Base-by-base conservation (phyloP, 805 yeast genomes). In the Monosporozyma servazzii region DNA sequence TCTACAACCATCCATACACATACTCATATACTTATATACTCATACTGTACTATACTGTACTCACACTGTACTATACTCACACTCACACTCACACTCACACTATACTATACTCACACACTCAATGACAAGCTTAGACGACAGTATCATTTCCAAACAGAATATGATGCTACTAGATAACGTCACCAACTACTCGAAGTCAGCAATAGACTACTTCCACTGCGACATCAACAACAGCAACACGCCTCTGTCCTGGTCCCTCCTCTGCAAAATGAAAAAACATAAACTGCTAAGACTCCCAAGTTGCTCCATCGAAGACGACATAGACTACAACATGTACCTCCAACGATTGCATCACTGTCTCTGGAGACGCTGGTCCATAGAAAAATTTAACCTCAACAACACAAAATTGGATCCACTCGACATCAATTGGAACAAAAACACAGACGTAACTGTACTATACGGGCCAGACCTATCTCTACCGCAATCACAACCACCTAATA, bases 331-430 rank as follows among this genome's bases (percentile, higher is more conserved):
- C n/a, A 54, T 60, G 49, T 70, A 71, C 50, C 55, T 70, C 36
- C 55, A 63, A 30, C 69, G 95, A 47, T 71, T 86, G 45, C 90
- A 86, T 62, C 86, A 86, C 61, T 91, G 96, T 15, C 76, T 87
- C 48, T 91, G 97, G 97, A 77, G 98, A 63, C 88, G 96, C 18
- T 91, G 97, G 97, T 85, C 91, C 13, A 89, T 90, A 69, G 75
- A 86, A 48, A 78, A 84, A 58, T 76, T 78, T 56, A 74, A 80
- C 27, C 68, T 82, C 45, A 65, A 71, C 29, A 73, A 80, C 13
- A 10, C 27, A 2, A 88, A 95, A 11, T 80, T 88, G 9, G 77
- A 88, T 25, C 98, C 99, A 1, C 85, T 87, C 55, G 75, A 76
- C 29, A 84, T 91, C 50, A 90, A 93, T 68, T 91, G 99, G 99